Evolutionary conservation across 2,329 filamentous ascomycete genomes (phyloP).

Genomic region (Penicillium polonicum): DNA sequence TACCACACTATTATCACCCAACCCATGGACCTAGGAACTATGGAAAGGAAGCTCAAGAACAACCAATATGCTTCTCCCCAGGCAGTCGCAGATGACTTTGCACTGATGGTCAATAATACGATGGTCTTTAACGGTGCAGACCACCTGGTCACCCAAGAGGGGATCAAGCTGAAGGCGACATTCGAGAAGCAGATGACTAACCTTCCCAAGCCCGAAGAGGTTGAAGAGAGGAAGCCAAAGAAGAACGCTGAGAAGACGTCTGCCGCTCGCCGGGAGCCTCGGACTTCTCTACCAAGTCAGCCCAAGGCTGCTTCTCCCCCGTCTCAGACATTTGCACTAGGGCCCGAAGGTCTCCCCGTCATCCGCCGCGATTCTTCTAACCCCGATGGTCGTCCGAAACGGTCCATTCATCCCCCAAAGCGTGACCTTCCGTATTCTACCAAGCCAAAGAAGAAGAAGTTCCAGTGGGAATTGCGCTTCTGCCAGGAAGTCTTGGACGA

Average conservation of each 20-base stretch:
- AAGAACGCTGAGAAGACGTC: conserved; percentile 45
- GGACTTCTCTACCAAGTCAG: conserved; percentile 42
- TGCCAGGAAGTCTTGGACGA: conserved; percentile 79
- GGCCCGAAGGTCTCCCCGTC: conserved; percentile 73
- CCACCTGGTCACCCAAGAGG: conserved; percentile 70
- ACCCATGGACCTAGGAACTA: conserved; percentile 80
- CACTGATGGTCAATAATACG: conserved; percentile 76
- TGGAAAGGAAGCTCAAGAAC: conserved; percentile 76
- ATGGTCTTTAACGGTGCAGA: conserved; percentile 76
- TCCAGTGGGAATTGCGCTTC: conserved; percentile 84
- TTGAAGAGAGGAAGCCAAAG: conserved; percentile 63
- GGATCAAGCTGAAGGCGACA: conserved; percentile 59
- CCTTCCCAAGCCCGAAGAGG: conserved; percentile 56
- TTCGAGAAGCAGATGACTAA: conserved; percentile 62
- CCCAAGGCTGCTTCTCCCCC: conserved; percentile 37
- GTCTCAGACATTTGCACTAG: conserved; percentile 68
- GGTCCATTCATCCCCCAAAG: conserved; percentile 88
- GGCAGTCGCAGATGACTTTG: conserved; percentile 71
- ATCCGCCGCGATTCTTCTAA: conserved; percentile 83
- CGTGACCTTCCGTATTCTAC: conserved; percentile 88
- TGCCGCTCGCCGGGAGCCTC: conserved; percentile 50
- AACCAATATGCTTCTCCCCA: conserved; percentile 68
- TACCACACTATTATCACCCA: conserved; percentile 70
- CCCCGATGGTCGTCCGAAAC: conserved; percentile 79
- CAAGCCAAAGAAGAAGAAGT: conserved; percentile 87